These are phyloP conservation scores for Kondoa subrosea DNA, from an alignment of 768 basidiomycete genomes.

Conservation along the genomic window DNA sequence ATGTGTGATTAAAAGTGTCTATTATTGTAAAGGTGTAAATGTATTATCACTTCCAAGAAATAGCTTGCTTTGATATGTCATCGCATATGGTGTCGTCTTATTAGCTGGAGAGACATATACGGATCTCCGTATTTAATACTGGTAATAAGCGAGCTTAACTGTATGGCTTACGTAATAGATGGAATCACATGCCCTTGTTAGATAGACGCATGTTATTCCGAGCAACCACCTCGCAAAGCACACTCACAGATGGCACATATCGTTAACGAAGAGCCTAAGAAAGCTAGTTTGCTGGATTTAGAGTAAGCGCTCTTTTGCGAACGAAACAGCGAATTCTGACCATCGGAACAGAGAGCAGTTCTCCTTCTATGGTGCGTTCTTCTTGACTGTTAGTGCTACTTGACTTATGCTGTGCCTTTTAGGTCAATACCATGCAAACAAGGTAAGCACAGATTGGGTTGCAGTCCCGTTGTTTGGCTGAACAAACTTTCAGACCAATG, in stretches of 20 bases:
- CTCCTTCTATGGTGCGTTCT: conserved; percentile 4
- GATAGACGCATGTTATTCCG: background rate
- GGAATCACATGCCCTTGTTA: background rate
- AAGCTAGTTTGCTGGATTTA: background rate
- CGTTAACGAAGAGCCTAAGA: background rate
- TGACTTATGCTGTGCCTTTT: background rate
- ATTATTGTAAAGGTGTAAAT: too few relatives aligned
- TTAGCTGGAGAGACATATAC: too few relatives aligned
- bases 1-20: too few relatives aligned
- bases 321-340: too few relatives aligned
- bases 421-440: conserved; percentile 7
- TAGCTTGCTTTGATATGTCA: too few relatives aligned
- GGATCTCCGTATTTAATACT: too few relatives aligned
- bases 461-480: background rate
- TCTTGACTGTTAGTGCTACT: background rate
- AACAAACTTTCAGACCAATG: background rate
- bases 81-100: too few relatives aligned
- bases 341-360: conserved; percentile 9
- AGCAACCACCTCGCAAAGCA: background rate
- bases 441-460: background rate
- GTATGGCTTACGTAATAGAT: too few relatives aligned
- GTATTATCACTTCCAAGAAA: too few relatives aligned
- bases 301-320: conserved; percentile 1
- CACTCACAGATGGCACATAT: background rate
- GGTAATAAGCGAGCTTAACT: too few relatives aligned